Conservation (phyloP, 2,329 filamentous ascomycete species). For the Xylariaceae sp. region DNA sequence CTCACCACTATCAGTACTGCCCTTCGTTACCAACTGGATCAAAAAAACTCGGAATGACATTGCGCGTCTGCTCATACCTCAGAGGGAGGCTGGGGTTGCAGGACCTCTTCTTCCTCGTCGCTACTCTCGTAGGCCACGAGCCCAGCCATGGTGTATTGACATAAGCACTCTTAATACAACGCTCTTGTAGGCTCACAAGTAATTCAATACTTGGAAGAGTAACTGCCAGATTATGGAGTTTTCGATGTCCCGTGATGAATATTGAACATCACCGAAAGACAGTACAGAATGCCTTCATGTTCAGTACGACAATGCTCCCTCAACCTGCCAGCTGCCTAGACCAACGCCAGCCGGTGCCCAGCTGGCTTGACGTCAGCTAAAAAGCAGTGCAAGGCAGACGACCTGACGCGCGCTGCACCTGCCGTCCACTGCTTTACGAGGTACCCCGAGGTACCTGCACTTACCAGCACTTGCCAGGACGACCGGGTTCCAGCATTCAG, state of each 20-base stretch:
- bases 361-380: not conserved
- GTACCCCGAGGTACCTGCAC: too few species aligned
- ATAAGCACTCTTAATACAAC: not conserved
- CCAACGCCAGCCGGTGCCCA: not conserved
- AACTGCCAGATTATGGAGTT: too few species aligned
- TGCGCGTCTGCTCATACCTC: conserved; percentile 29
- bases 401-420: conserved; percentile 28
- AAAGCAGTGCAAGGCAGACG: conserved; percentile 20
- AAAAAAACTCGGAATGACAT: conserved; percentile 11
- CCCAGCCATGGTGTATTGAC: conserved; percentile 21
- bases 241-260: not conserved
- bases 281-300: too few species aligned
- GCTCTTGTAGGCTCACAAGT: too few species aligned
- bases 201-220: too few species aligned
- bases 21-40: conserved; percentile 16
- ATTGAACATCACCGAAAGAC: not conserved
- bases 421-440: conserved; percentile 8
- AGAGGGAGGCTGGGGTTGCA: conserved; percentile 19
- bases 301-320: not conserved
- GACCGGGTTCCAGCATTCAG: conserved; percentile 10
- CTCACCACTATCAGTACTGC: conserved; percentile 33
- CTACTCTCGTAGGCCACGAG: conserved; percentile 33
- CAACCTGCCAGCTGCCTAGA: not conserved
- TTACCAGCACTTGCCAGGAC: not conserved
- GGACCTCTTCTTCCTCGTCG: conserved; percentile 31